phyloP scores from a whole-genome alignment of 2,329 filamentous ascomycete genomes.

The Pyrenochaeta sp. region DNA sequence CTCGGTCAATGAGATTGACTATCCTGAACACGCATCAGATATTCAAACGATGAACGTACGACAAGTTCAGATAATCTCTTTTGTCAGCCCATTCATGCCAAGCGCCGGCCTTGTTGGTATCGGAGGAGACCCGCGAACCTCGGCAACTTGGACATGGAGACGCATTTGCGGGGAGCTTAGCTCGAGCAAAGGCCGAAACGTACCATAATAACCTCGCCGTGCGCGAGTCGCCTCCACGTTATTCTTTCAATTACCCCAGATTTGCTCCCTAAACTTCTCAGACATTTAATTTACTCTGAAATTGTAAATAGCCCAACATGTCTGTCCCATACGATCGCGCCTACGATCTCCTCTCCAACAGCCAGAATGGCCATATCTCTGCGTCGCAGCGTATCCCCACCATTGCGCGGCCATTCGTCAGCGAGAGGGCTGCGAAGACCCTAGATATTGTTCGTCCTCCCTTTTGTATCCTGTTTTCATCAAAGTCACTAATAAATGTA shows the following conservation, averaged over 20 bases:
- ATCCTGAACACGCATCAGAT: background rate
- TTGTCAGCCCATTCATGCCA: slow-evolving; percentile 6
- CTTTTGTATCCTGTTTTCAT: background rate
- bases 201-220: slow-evolving; percentile 26
- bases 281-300: slow-evolving; percentile 1
- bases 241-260: slow-evolving; percentile 27
- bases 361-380: slow-evolving; percentile 46
- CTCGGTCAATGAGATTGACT: background rate
- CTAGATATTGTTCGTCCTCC: slow-evolving; percentile 70
- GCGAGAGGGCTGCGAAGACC: slow-evolving; percentile 83
- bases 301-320: slow-evolving; percentile 27
- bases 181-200: slow-evolving; percentile 19
- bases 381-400: slow-evolving; percentile 66
- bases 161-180: slow-evolving; percentile 23
- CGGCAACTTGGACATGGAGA: slow-evolving; percentile 26
- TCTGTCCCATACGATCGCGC: slow-evolving; percentile 38
- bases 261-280: slow-evolving; percentile 12
- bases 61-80: slow-evolving; percentile 6
- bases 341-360: slow-evolving; percentile 44
- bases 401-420: slow-evolving; percentile 72
- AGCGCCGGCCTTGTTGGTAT: slow-evolving; percentile 3
- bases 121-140: slow-evolving; percentile 28
- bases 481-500: slow-evolving; percentile 1
- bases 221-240: slow-evolving; percentile 24
- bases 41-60: slow-evolving; percentile 11